Percentiles rank a stretch among this genome's conserved stretches.
phyloP scores from a whole-genome alignment of 2,329 filamentous ascomycete genomes.

The Aspergillus terreus region DNA sequence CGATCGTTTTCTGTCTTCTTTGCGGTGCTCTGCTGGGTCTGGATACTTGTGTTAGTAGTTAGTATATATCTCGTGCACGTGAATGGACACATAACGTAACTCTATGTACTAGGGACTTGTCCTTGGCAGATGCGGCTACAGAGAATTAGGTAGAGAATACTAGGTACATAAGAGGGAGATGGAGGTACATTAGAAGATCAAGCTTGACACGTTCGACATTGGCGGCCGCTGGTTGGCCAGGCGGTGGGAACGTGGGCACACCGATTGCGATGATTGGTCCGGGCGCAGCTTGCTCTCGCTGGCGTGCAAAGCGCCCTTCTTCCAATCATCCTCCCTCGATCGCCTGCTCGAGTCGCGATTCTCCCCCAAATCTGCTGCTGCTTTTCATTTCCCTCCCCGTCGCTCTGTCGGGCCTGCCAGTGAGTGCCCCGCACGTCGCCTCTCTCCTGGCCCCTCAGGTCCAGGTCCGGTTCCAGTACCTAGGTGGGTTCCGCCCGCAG shows the following conservation, averaged over 20 bases:
- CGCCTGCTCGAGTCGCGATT: background rate
- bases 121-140: too few relatives aligned
- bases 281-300: slow-evolving; percentile 16
- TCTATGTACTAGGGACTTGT: too few relatives aligned
- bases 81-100: too few relatives aligned
- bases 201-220: too few relatives aligned
- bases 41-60: background rate
- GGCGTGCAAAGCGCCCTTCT: slow-evolving; percentile 3
- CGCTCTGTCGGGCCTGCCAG: background rate
- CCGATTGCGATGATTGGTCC: slow-evolving; percentile 13
- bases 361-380: background rate
- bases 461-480: background rate
- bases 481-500: background rate
- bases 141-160: too few relatives aligned
- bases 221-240: background rate
- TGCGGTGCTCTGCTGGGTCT: background rate
- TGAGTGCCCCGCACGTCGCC: background rate
- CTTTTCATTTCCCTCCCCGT: background rate
- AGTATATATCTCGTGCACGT: too few relatives aligned
- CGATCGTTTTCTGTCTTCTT: too few relatives aligned
- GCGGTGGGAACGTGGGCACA: slow-evolving; percentile 15
- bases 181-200: too few relatives aligned
- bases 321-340: slow-evolving; percentile 1
- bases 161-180: too few relatives aligned
- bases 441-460: background rate